Evolutionary conservation across 169 alveolate species (phyloP).

Genomic region (Cyclospora cayetanensis): DNA sequence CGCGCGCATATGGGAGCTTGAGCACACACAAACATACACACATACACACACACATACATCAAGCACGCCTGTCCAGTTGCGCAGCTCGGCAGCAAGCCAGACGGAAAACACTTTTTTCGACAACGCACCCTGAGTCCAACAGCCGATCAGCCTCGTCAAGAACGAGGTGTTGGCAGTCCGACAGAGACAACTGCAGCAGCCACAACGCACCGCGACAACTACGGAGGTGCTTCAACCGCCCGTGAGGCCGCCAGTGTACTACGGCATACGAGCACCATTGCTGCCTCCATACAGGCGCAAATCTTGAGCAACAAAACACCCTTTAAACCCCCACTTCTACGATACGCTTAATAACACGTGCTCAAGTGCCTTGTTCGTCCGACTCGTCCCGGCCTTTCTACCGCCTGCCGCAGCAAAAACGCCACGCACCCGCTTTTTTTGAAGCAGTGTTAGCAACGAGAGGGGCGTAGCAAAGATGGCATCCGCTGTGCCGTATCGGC

Average conservation of each 20-base stretch:
- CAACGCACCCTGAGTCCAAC: constrained; percentile 71
- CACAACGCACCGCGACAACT: no score
- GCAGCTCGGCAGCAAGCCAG: background rate
- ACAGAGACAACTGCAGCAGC: constrained; percentile 70
- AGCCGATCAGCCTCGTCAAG: constrained; percentile 88
- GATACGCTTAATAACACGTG: no score
- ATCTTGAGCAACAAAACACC: no score
- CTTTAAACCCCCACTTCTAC: no score
- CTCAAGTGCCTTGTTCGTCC: no score
- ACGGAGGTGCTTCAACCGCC: no score
- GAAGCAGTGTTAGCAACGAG: background rate
- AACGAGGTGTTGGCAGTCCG: constrained; percentile 78
- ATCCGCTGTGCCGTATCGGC: constrained; percentile 45
- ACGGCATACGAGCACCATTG: no score
- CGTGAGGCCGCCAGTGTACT: no score
- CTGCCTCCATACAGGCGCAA: no score
- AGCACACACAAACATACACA: background rate
- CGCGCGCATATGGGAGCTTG: no score
- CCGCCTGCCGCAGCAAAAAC: background rate
- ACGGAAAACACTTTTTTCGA: background rate
- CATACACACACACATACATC: background rate
- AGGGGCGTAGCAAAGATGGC: constrained; percentile 37
- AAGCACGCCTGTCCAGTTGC: no score
- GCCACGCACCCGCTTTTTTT: constrained; percentile 8
- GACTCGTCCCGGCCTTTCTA: background rate